Percentiles rank a stretch among this genome's conserved stretches.
These are phyloP conservation scores for Xylariaceae sp. DNA, from an alignment of 2,329 filamentous ascomycete species.

Conservation along the genomic window DNA sequence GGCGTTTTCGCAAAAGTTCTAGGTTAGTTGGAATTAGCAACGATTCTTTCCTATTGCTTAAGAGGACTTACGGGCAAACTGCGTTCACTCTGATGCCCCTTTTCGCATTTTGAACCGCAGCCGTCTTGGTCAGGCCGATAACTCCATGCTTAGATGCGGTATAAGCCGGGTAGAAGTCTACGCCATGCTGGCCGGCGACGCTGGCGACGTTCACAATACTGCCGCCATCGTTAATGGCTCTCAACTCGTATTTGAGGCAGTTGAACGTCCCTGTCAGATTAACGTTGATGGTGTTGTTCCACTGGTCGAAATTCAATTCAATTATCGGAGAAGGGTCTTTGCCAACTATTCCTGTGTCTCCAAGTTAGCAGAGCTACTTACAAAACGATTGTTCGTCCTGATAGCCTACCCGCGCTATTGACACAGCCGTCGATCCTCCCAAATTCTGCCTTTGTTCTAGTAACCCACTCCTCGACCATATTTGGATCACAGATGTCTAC, in stretches of 20 bases:
- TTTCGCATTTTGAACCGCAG: slow-evolving; percentile 33
- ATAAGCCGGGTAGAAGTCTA: slow-evolving; percentile 35
- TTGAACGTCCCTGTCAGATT: slow-evolving; percentile 53
- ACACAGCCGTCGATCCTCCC: slow-evolving; percentile 41
- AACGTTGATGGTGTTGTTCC: slow-evolving; percentile 46
- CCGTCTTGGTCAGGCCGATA: slow-evolving; percentile 34
- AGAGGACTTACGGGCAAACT: slow-evolving; percentile 34
- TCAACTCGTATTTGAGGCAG: slow-evolving; percentile 52
- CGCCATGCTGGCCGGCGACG: slow-evolving; percentile 43
- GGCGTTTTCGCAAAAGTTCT: slow-evolving; percentile 16
- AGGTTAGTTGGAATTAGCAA: not conserved
- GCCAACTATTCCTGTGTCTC: slow-evolving; percentile 17
- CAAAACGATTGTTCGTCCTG: not conserved
- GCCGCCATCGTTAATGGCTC: slow-evolving; percentile 42
- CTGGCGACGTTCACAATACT: slow-evolving; percentile 51
- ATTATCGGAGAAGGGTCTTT: slow-evolving; percentile 15
- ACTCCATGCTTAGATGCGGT: slow-evolving; percentile 38
- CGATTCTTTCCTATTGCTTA: not conserved
- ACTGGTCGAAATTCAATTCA: slow-evolving; percentile 43
- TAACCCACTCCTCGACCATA: slow-evolving; percentile 41
- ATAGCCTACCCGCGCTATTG: slow-evolving; percentile 40
- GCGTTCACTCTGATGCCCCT: slow-evolving; percentile 31
- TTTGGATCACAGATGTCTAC: slow-evolving; percentile 39
- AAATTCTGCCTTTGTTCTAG: slow-evolving; percentile 36
- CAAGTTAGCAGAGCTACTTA: not conserved